Base-by-base conservation (phyloP, 202 grass and related monocot genomes). In the Setaria viridis region DNA sequence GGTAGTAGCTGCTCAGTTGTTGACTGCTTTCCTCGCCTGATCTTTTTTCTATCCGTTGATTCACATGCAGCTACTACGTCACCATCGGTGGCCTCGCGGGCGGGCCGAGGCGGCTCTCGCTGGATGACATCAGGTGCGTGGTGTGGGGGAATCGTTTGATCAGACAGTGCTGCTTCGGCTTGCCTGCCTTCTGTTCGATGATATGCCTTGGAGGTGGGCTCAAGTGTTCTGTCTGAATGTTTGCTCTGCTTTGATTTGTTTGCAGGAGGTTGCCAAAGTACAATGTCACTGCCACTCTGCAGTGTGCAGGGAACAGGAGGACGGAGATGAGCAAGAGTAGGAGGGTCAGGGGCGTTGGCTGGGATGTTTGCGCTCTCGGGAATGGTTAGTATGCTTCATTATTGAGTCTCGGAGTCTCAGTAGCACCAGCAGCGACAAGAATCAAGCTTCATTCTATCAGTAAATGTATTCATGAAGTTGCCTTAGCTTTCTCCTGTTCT, bases 281-380 rank as follows among this genome's bases (percentile, higher is more conserved):
- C 81, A 88, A 76, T 78, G 93, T 95, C 29, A 90, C 87, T 63
- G 93, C 93, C 12, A 95, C 93, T 83, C 70, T 95, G 51, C 93
- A 95, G 91, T 95, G 91, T 93, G 93, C 93, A 68, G 93, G 93
- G 37, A 95, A 95, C 66, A 91, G 91, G 86, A 89, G 93, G 50
- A 95, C 93, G 0, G 91, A 79, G 68, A 95, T 95, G 93, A 95
- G 93, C 85, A 90, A 85, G 77, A 84, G 62, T 63, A 72, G 79
- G 53, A 95, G 74, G 34, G 93, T 95, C 48, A 88, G 78, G 66
- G 93, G 93, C 59, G 93, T 95, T 50, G 93, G 93, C 11, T 95
- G 93, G 93, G 93, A 91, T 25, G 53, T 89, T 79, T 86, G 91
- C 47, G 91, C 91, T 78, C 79, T 95, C 15, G 93, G 93, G 82